Conservation (phyloP, 2,329 filamentous ascomycete genomes). For the Aureobasidium uvarum region DNA sequence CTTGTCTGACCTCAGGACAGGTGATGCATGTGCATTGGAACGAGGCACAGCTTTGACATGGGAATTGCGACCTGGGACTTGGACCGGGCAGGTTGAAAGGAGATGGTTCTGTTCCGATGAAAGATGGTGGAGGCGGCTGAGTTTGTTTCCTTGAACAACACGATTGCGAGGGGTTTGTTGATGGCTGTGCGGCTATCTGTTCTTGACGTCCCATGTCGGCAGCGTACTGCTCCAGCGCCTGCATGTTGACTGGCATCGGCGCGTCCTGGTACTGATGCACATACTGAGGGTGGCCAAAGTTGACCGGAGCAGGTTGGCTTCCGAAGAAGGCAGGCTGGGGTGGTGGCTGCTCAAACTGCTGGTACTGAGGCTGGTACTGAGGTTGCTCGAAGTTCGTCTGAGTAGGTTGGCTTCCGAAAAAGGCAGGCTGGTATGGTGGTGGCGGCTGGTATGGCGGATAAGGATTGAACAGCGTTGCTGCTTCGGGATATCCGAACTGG, state of each 20-base stretch:
- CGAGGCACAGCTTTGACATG: constrained; percentile 27
- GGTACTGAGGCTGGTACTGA: not conserved
- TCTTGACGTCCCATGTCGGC: not conserved
- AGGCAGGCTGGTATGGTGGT: not conserved
- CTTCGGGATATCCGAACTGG: not conserved
- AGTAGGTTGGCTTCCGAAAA: not conserved
- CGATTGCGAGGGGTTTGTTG: constrained; percentile 18
- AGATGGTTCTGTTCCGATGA: not conserved
- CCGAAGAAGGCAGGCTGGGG: not conserved
- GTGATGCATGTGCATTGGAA: constrained; percentile 26
- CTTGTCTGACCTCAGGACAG: constrained; percentile 29
- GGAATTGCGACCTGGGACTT: constrained; percentile 24
- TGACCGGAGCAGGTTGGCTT: not conserved
- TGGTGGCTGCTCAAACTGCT: not conserved
- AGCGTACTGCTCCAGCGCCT: not conserved
- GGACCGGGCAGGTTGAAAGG: constrained; percentile 10
- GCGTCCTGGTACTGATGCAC: not conserved
- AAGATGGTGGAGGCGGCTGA: not conserved
- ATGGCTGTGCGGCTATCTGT: constrained; percentile 18
- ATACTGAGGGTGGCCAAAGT: not conserved
- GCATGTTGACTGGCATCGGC: not conserved
- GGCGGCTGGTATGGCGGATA: not conserved
- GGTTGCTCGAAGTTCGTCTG: not conserved
- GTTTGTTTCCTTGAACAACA: constrained; percentile 26
- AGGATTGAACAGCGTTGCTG: not conserved